Evolutionary conservation across 2,329 filamentous ascomycete species (phyloP).

Genomic region (Sporothrix inflata): DNA sequence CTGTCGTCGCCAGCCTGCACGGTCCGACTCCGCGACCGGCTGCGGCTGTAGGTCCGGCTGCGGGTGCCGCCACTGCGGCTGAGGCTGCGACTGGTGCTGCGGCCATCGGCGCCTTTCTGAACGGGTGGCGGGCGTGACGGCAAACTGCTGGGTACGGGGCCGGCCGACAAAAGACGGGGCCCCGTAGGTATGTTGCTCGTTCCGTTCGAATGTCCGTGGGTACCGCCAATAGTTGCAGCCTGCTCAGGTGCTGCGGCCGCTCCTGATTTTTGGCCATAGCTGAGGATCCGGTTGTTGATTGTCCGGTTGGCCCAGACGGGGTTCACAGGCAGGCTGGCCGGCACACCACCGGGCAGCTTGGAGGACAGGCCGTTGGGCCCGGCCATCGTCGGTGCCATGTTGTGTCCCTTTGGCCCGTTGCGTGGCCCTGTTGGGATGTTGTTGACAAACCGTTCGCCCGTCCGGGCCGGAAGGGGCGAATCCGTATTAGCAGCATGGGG

Average conservation of each 20-base stretch:
- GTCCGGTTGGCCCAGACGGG: constrained; percentile 23
- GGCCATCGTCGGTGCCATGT: background rate
- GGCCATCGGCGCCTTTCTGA: constrained; percentile 14
- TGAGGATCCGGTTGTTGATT: constrained; percentile 21
- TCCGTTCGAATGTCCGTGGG: background rate
- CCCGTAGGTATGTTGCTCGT: background rate
- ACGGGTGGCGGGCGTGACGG: constrained; percentile 26
- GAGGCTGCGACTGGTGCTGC: constrained; percentile 22
- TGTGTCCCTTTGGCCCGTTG: background rate
- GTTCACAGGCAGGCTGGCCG: constrained; percentile 21
- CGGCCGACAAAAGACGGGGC: background rate
- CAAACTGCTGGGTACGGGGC: constrained; percentile 19
- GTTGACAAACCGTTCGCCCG: background rate
- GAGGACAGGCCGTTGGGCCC: background rate
- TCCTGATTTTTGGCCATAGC: constrained; percentile 12
- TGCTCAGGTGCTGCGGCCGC: no score
- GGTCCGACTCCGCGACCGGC: constrained; percentile 14
- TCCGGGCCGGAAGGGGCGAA: background rate
- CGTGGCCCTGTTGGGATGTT: constrained; percentile 14
- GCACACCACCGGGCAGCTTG: constrained; percentile 14
- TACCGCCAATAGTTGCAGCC: no score
- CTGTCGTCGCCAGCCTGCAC: background rate
- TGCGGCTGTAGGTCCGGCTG: constrained; percentile 17
- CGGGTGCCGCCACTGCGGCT: constrained; percentile 1
- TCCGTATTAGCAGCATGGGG: background rate